Percentiles rank a stretch among this genome's conserved stretches.
These are phyloP conservation scores for Hamamelis virginiana DNA, from an alignment of 164 flowering plant species.

Conservation along the genomic window DNA sequence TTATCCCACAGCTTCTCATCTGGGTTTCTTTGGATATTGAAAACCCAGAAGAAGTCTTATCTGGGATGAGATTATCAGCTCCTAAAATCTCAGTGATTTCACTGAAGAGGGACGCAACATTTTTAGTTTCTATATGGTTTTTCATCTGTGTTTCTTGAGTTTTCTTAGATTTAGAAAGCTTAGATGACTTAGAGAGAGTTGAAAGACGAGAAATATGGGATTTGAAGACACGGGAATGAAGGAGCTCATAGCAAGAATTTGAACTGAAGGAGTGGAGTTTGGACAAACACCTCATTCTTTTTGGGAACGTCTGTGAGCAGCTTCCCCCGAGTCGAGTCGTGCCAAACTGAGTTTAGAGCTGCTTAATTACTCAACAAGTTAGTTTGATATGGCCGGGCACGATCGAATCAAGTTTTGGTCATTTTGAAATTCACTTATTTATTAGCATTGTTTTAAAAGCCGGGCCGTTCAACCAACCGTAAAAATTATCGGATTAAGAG, in stretches of 20 bases:
- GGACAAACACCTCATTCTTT: slow-evolving; percentile 25
- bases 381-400: no score
- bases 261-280: slow-evolving; percentile 15
- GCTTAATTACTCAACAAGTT: no score
- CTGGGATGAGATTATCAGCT: slow-evolving; percentile 20
- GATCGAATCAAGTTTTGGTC: no score
- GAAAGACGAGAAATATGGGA: slow-evolving; percentile 7
- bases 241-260: background rate
- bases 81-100: slow-evolving; percentile 62
- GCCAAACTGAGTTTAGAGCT: no score
- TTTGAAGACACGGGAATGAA: background rate
- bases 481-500: no score
- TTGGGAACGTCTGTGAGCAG: background rate
- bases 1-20: background rate
- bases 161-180: slow-evolving; percentile 1
- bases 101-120: slow-evolving; percentile 35
- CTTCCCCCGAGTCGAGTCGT: no score
- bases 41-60: slow-evolving; percentile 22
- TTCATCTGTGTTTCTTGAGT: slow-evolving; percentile 6
- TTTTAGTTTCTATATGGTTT: slow-evolving; percentile 16
- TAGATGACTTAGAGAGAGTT: slow-evolving; percentile 13
- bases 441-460: no score
- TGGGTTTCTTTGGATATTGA: slow-evolving; percentile 18
- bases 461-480: no score
- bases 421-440: no score